Evolutionary conservation across 176 grass and related monocot genomes (phyloP).

Genomic region (Rhynchospora breviuscula): DNA sequence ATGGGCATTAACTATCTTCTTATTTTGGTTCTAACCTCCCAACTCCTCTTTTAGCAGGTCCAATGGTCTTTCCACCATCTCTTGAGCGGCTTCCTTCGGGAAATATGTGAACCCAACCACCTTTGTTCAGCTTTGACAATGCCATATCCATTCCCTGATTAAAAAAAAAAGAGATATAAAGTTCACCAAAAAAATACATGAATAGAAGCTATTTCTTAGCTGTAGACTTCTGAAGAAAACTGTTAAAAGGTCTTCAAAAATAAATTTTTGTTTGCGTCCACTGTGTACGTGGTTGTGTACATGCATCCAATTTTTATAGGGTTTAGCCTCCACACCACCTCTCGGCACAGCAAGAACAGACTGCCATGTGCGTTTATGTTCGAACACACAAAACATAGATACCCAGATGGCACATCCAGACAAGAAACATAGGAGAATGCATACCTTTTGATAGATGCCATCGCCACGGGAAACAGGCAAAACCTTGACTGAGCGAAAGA

Average conservation of each 20-base stretch:
- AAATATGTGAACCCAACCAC: conserved; percentile 99
- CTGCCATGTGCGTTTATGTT: too few relatives aligned
- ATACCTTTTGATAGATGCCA: conserved; percentile 92
- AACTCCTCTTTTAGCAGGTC: conserved; percentile 86
- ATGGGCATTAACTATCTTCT: background rate
- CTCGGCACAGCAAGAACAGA: background rate
- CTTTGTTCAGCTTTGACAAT: conserved; percentile 80
- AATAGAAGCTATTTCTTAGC: background rate
- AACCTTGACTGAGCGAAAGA: conserved; percentile 86
- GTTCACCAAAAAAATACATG: background rate
- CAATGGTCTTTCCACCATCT: conserved; percentile 82
- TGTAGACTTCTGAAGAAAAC: too few relatives aligned
- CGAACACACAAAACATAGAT: background rate
- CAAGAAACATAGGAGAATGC: background rate
- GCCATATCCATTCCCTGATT: conserved; percentile 92
- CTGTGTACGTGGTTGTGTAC: too few relatives aligned
- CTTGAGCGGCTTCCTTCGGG: conserved; percentile 89
- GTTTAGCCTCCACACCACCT: background rate
- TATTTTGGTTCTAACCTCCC: conserved; percentile 51
- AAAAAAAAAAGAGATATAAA: background rate
- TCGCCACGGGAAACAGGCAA: conserved; percentile 87
- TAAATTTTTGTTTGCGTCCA: too few relatives aligned
- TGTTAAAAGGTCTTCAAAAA: too few relatives aligned
- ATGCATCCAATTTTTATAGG: too few relatives aligned
- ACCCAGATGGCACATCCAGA: background rate